Conservation (phyloP, 1,284 basidiomycete genomes). For the Leccinum variabile region DNA sequence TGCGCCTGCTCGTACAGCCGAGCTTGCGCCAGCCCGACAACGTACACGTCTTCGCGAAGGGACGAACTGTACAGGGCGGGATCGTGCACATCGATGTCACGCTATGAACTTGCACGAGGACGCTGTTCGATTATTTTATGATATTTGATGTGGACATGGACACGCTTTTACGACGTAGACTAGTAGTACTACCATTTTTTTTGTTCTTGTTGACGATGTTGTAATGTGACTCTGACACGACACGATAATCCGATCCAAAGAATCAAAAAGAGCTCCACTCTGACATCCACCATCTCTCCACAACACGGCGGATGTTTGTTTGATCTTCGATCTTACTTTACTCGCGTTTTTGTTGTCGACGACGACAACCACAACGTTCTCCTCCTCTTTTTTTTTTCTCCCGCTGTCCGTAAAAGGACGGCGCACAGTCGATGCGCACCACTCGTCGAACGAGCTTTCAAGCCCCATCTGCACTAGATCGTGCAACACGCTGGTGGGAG, state of each 20-base stretch:
- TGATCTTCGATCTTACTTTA: not conserved
- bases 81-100: conserved; percentile 33
- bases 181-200: not conserved
- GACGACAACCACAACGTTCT: not conserved
- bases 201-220: not conserved
- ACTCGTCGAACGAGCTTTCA: conserved; percentile 7
- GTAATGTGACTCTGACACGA: not conserved
- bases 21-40: not conserved
- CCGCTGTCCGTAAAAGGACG: conserved; percentile 14
- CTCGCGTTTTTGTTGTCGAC: not conserved
- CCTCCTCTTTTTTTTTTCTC: not conserved
- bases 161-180: not conserved
- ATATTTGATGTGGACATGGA: conserved; percentile 9
- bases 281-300: not conserved
- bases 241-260: conserved; percentile 34
- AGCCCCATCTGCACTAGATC: conserved; percentile 5
- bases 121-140: conserved; percentile 15
- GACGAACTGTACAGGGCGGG: conserved; percentile 21
- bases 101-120: conserved; percentile 15
- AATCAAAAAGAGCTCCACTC: conserved; percentile 17
- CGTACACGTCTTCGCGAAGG: conserved; percentile 27
- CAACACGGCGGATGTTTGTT: conserved; percentile 4
- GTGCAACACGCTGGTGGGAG: not conserved
- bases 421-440: conserved; percentile 15
- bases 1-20: not conserved